Conservation (phyloP, 176 grass and related monocot genomes). For the Elymus sibiricus region DNA sequence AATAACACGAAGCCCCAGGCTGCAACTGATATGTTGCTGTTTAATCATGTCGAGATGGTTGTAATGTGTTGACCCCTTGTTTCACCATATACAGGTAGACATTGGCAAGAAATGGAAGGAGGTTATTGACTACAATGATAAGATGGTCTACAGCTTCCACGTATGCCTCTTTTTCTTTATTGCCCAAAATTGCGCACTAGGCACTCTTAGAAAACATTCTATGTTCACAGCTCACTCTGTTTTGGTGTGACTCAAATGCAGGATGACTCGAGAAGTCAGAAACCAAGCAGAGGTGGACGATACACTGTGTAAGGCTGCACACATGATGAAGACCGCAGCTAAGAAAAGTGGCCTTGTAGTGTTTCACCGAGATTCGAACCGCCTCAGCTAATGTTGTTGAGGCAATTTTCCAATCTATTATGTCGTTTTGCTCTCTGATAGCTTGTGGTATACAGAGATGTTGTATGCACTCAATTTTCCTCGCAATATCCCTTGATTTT, state of each 20-base stretch:
- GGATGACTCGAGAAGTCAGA: conserved; percentile 86
- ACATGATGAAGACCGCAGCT: neutral
- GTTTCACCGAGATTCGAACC: neutral
- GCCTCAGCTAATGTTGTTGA: neutral
- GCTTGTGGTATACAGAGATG: conserved; percentile 25
- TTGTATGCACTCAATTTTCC: conserved; percentile 29
- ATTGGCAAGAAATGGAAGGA: conserved; percentile 99
- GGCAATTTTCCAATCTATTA: conserved; percentile 29
- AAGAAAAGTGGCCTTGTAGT: neutral
- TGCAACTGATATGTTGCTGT: neutral
- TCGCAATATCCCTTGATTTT: conserved; percentile 2
- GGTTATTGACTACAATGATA: conserved; percentile 82
- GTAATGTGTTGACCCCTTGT: neutral
- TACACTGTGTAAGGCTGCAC: conserved; percentile 64
- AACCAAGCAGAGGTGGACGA: conserved; percentile 84
- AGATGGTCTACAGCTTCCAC: conserved; percentile 93
- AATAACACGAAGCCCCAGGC: neutral
- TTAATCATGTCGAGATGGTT: neutral
- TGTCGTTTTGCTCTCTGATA: conserved; percentile 33
- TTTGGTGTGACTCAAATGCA: conserved; percentile 29
- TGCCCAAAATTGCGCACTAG: neutral
- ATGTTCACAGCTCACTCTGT: neutral
- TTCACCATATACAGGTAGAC: conserved; percentile 57
- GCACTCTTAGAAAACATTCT: neutral
- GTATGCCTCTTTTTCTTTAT: conserved; percentile 41